Conservation (phyloP, 306 rosid genomes). For the Vicia sativa region DNA sequence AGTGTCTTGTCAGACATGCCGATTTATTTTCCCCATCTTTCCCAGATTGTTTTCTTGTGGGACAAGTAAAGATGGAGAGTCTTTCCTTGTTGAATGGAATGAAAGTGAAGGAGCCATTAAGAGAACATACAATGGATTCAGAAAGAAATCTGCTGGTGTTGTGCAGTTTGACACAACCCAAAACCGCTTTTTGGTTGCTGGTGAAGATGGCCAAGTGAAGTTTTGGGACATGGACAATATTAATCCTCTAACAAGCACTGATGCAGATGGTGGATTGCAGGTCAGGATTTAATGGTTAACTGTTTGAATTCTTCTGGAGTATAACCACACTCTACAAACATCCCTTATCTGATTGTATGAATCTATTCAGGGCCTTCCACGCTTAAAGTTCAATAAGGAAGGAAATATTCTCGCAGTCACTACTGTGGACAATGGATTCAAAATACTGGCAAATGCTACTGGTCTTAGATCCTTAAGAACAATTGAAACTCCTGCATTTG, state of each 20-base stretch:
- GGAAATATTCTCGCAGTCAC: slow-evolving; percentile 87
- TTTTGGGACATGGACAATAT: slow-evolving; percentile 86
- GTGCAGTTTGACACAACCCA: slow-evolving; percentile 88
- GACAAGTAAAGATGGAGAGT: slow-evolving; percentile 88
- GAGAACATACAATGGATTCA: slow-evolving; percentile 72
- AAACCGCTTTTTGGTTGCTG: slow-evolving; percentile 84
- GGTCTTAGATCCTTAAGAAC: slow-evolving; percentile 68
- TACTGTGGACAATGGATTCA: slow-evolving; percentile 73
- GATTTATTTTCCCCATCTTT: slow-evolving; percentile 14
- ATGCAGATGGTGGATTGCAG: slow-evolving; percentile 81
- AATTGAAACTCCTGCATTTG: slow-evolving; percentile 61
- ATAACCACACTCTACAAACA: not conserved
- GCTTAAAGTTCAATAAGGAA: slow-evolving; percentile 82
- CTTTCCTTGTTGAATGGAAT: slow-evolving; percentile 86
- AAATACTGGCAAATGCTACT: slow-evolving; percentile 70
- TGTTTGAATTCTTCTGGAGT: slow-evolving; percentile 24
- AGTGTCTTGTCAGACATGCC: slow-evolving; percentile 17
- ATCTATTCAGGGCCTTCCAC: slow-evolving; percentile 70
- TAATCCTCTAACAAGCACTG: slow-evolving; percentile 53
- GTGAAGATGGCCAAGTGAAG: slow-evolving; percentile 84
- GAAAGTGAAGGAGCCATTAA: slow-evolving; percentile 83
- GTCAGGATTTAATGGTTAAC: slow-evolving; percentile 45
- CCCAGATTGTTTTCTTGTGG: slow-evolving; percentile 90
- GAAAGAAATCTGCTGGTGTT: slow-evolving; percentile 73
- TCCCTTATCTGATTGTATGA: slow-evolving; percentile 30